These are phyloP conservation scores for Nemophila menziesii DNA, from an alignment of 257 asterid genomes.

Conservation along the genomic window DNA sequence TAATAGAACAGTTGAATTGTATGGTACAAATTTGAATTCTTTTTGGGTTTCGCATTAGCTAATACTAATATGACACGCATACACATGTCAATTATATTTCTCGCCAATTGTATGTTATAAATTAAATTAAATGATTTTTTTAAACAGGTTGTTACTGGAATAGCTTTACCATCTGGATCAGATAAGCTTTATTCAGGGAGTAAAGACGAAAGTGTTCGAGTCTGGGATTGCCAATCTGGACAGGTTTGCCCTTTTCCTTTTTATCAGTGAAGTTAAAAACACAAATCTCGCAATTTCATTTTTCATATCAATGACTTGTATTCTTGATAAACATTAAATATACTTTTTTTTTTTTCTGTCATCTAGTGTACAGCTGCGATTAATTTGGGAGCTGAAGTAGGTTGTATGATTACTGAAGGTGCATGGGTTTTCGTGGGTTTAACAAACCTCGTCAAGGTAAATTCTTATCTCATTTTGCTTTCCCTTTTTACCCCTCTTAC, in stretches of 20 bases:
- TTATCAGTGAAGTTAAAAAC: background rate
- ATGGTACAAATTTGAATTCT: background rate
- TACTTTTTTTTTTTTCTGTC: slow-evolving; percentile 10
- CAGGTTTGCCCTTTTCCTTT: slow-evolving; percentile 36
- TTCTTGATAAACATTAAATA: background rate
- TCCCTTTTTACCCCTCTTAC: background rate
- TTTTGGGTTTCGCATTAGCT: background rate
- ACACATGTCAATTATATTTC: too few relatives aligned
- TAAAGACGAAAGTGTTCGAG: slow-evolving; percentile 77
- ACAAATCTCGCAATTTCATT: background rate
- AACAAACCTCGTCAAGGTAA: slow-evolving; percentile 79
- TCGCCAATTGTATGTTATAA: too few relatives aligned
- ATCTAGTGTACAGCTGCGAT: slow-evolving; percentile 54
- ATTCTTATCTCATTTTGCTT: background rate
- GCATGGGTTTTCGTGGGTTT: slow-evolving; percentile 93
- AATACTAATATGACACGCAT: too few relatives aligned
- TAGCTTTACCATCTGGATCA: slow-evolving; percentile 72
- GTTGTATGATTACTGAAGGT: slow-evolving; percentile 94
- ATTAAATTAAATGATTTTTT: slow-evolving; percentile 7
- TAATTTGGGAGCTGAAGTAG: slow-evolving; percentile 57
- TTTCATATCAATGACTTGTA: background rate
- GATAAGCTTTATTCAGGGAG: slow-evolving; percentile 93
- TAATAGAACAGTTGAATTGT: background rate
- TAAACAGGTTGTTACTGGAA: slow-evolving; percentile 80
- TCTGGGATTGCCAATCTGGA: slow-evolving; percentile 99